Evolutionary conservation across 306 rosid genomes (phyloP), one percentile per base, ranked within the genome.

Genomic region (Corylus americana): DNA sequence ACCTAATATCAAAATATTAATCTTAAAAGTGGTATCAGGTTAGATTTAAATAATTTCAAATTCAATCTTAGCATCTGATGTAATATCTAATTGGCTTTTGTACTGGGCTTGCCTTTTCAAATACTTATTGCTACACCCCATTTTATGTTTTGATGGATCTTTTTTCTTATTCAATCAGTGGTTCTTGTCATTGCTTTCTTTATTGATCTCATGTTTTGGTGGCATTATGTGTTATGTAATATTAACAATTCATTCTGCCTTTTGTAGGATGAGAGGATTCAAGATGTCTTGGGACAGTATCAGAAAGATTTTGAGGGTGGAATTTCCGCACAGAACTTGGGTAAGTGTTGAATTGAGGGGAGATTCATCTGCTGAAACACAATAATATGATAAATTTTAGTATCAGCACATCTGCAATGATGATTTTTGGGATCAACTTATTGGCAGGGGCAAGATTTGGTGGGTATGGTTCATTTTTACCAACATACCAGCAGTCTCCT

Each of bases 261-360:
- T 64, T 58, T 63, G n/a, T 77, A 95, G 99, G 99, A 93, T 82
- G 97, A 86, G 77, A 93, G 89, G 83, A 71, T 95, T 82, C 98
- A 93, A 79, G 89, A 90, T 86, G 93, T 89, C 74, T 85, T 95
- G 85, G 99, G 99, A 77, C 98, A 95, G 80, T 91, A 93, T 54
- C 98, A 95, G 81, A 95, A 95, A 80, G 99, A 95, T 78, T 91
- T 95, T 83, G 98, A 95, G 89, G 98, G 94, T 44, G 97, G 96
- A 72, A 89, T 90, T 74, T 93, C 98, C 39, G 94, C 92, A 0
- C 97, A 91, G 79, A 93, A 90, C 84, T 83, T 95, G 86, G 98
- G 99, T 95, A 86, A 84, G 97, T 83, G 58, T 74, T 79, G 82
- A 85, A 50, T 62, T 50, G 18, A 44, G 45, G 67, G 68, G 80